Evolutionary conservation across 768 basidiomycete species (phyloP), one percentile per base, ranked within the genome.

Genomic region (Tricholomella constricta): DNA sequence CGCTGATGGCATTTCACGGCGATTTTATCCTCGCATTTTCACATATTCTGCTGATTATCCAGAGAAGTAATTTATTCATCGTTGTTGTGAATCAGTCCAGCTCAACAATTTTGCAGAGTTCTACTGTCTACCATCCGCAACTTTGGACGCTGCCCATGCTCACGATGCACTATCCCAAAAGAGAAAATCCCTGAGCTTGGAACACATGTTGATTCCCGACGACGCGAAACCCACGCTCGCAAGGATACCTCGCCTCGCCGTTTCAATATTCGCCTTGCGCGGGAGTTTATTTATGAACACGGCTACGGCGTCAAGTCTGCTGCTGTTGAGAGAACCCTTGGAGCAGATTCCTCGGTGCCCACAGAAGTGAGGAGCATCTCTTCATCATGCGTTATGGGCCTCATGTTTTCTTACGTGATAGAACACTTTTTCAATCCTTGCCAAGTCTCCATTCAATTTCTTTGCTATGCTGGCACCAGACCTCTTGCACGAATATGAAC

Each of bases 1-100:
- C 52, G 31, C 48, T 7, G 72, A 75, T 57, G 69, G 69, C 1
- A 41, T 73, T 3, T 31, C 27, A 7, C 57, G 72, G 2, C 62
- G 66, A 0, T 55, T 72, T 11, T 72, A 58, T 56, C 65, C 65
- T 4, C 48, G 68, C 1, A 51, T 73, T 2, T 70, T 75, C 22
- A 65, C 66, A 0, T 72, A 72, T 52, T 67, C 63, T 1, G 72
- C 71, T 0, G 71, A 71, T 48, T 73, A 75, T 58, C 68, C 69
- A 5, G 72, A 74, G 45, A 72, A 71, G 72, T 69, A 31, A 44
- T 63, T 54, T 38, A 14, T 41, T n/a, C 23, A 41, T 46, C 37
- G 11, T 14, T 19, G 14, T 15, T 1, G 17, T 45, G 26, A 26
- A n/a, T 53, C n/a, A n/a, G 25, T 17, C 34, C 23, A 37, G n/a